phyloP scores from a whole-genome alignment of 169 alveolate species.

The Plasmodium cynomolgi region DNA sequence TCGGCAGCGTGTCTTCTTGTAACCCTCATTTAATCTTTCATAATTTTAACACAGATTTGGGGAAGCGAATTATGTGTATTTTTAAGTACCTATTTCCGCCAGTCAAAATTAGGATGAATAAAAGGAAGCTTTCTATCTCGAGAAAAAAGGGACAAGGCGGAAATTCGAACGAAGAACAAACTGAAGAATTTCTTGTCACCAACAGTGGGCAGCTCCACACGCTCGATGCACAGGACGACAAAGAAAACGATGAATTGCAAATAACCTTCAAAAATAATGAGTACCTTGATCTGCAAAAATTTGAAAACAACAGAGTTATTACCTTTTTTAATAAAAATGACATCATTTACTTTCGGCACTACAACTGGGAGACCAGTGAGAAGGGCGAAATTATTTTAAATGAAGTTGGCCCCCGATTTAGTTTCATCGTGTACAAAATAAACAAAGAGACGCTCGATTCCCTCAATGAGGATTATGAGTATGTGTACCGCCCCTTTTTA shows the following conservation, averaged over 20 bases:
- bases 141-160: constrained; percentile 3
- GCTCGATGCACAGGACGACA: constrained; percentile 5
- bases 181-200: not conserved
- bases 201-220: not conserved
- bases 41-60: constrained; percentile 92
- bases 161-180: not conserved
- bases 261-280: constrained; percentile 53
- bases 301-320: constrained; percentile 91
- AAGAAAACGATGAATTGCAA: constrained; percentile 3
- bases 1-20: constrained; percentile 95
- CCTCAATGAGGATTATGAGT: constrained; percentile 96
- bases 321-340: constrained; percentile 94
- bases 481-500: constrained; percentile 98
- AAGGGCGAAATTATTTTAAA: constrained; percentile 88
- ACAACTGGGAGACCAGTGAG: constrained; percentile 88
- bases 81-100: constrained; percentile 95
- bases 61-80: constrained; percentile 94
- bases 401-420: constrained; percentile 97
- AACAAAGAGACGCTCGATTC: constrained; percentile 98
- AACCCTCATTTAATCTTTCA: constrained; percentile 98
- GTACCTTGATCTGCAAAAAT: constrained; percentile 77
- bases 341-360: constrained; percentile 94
- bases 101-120: constrained; percentile 78
- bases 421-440: constrained; percentile 94
- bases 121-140: constrained; percentile 13